Evolutionary conservation across 495 filamentous ascomycete species (phyloP).

Genomic region (Ascodesmis nigricans): DNA sequence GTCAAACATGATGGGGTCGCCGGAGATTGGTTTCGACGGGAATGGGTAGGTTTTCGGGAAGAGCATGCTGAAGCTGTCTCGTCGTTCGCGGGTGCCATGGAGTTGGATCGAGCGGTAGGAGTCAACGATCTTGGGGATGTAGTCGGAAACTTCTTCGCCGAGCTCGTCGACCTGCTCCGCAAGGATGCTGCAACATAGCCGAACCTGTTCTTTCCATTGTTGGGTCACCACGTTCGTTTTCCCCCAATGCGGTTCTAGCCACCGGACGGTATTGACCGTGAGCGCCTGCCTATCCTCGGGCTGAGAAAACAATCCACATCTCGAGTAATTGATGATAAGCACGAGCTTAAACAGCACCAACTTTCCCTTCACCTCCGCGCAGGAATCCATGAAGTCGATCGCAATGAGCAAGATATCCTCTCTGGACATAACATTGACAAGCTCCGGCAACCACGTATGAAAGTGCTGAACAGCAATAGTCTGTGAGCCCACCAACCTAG

Average conservation of each 20-base stretch:
- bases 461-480: slow-evolving; percentile 92
- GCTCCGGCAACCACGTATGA: slow-evolving; percentile 84
- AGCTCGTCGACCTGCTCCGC: slow-evolving; percentile 59
- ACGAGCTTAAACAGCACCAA: slow-evolving; percentile 85
- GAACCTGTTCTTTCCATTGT: slow-evolving; percentile 82
- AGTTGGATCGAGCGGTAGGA: slow-evolving; percentile 62
- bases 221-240: slow-evolving; percentile 45
- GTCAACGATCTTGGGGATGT: slow-evolving; percentile 73
- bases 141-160: slow-evolving; percentile 59
- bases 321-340: slow-evolving; percentile 72
- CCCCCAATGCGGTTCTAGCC: slow-evolving; percentile 92
- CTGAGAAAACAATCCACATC: slow-evolving; percentile 53
- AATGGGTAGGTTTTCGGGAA: slow-evolving; percentile 87
- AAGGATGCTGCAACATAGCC: slow-evolving; percentile 74
- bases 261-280: slow-evolving; percentile 61
- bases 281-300: slow-evolving; percentile 50
- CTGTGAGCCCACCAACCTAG: slow-evolving; percentile 75
- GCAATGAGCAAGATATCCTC: slow-evolving; percentile 82
- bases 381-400: slow-evolving; percentile 83
- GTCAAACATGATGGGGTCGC: slow-evolving; percentile 43
- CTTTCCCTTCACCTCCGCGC: slow-evolving; percentile 70
- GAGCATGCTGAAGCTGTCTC: slow-evolving; percentile 54
- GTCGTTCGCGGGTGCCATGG: slow-evolving; percentile 34
- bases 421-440: slow-evolving; percentile 48
- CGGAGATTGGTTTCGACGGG: slow-evolving; percentile 44